Conservation (phyloP, 148 eudicot species). For the Nepenthes gracilis region DNA sequence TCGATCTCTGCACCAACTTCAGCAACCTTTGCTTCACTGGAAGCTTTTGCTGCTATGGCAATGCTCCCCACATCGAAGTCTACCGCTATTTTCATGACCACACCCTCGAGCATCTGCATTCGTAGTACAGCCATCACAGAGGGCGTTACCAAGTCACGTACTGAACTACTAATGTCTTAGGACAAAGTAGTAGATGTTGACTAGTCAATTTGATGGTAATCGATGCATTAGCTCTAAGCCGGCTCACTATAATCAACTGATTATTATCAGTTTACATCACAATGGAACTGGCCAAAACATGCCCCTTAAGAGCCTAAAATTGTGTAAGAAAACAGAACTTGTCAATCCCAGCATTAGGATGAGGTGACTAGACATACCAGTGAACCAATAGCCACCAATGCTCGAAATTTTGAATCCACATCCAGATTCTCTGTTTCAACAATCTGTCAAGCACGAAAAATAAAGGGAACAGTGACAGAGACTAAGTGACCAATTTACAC, state of each 20-base stretch:
- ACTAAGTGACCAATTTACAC: background rate
- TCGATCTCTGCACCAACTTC: constrained; percentile 92
- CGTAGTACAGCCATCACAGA: background rate
- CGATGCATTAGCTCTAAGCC: too few relatives aligned
- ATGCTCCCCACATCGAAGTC: constrained; percentile 74
- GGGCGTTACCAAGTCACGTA: background rate
- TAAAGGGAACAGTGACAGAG: background rate
- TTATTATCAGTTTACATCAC: too few relatives aligned
- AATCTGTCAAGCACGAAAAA: constrained; percentile 31
- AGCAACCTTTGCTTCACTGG: constrained; percentile 62
- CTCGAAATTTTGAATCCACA: constrained; percentile 65
- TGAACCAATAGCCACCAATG: constrained; percentile 84
- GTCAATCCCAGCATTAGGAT: constrained; percentile 3
- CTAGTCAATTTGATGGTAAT: too few relatives aligned
- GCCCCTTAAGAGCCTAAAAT: background rate
- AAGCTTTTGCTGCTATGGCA: constrained; percentile 62
- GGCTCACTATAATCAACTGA: too few relatives aligned
- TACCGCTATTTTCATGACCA: constrained; percentile 61
- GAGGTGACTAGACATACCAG: constrained; percentile 32
- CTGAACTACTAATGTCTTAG: background rate
- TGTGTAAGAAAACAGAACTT: background rate
- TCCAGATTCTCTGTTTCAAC: constrained; percentile 66
- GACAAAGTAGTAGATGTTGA: background rate
- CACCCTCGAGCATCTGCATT: constrained; percentile 84
- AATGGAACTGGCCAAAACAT: too few relatives aligned